These are phyloP conservation scores for Sextonia rubra DNA, from an alignment of 164 flowering plant species.

Conservation along the genomic window DNA sequence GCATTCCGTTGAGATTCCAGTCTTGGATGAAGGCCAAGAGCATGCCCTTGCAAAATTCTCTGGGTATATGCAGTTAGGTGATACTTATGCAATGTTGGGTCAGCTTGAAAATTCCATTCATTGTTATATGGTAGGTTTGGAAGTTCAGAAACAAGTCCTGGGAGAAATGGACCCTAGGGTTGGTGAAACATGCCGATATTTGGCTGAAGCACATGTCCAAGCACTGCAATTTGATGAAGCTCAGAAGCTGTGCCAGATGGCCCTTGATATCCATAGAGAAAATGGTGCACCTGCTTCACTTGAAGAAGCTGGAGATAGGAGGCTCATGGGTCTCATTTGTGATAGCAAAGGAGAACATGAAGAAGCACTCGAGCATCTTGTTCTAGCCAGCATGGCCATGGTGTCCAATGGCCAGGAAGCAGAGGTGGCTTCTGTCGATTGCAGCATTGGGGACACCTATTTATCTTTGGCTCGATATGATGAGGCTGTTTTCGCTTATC, in stretches of 20 bases:
- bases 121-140: conserved; percentile 65
- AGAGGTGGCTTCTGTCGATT: conserved; percentile 83
- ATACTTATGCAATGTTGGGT: conserved; percentile 87
- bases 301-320: conserved; percentile 90
- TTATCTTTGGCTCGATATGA: conserved; percentile 73
- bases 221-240: conserved; percentile 95
- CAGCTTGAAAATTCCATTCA: conserved; percentile 72
- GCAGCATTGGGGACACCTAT: conserved; percentile 90
- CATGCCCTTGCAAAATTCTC: conserved; percentile 94
- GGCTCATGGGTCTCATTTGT: conserved; percentile 94
- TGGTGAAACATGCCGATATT: conserved; percentile 89
- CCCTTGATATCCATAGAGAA: conserved; percentile 81
- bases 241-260: conserved; percentile 66
- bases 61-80: conserved; percentile 95
- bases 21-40: conserved; percentile 64
- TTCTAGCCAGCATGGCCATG: conserved; percentile 92
- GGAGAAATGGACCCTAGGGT: conserved; percentile 87
- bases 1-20: conserved; percentile 74
- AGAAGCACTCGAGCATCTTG: conserved; percentile 92
- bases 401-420: conserved; percentile 72
- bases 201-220: conserved; percentile 91
- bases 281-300: conserved; percentile 65
- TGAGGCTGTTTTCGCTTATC: conserved; percentile 86
- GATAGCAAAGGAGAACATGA: conserved; percentile 91
- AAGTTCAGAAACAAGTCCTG: conserved; percentile 61